Conservation (phyloP, 805 yeast species). For the Debaryomyces hansenii region DNA sequence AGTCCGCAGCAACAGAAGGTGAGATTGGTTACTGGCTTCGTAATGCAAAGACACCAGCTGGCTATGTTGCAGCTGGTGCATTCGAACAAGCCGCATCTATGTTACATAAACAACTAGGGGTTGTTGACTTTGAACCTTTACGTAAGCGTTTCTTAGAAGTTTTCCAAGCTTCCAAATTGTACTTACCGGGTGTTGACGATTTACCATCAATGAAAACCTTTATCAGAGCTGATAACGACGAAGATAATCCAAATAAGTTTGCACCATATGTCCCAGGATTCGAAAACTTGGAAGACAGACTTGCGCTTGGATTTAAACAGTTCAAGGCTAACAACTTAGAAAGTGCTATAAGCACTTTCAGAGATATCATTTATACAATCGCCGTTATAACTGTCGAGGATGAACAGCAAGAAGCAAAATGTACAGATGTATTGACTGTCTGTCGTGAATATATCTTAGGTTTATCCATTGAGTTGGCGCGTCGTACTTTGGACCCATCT, state of each 20-base stretch:
- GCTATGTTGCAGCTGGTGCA: conserved; percentile 93
- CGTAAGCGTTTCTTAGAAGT: conserved; percentile 80
- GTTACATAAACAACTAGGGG: conserved; percentile 85
- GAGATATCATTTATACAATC: conserved; percentile 74
- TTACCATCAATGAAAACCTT: conserved; percentile 68
- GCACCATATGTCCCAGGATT: conserved; percentile 75
- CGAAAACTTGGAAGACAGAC: conserved; percentile 58
- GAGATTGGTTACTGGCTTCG: conserved; percentile 83
- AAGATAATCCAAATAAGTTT: conserved; percentile 47
- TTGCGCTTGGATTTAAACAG: conserved; percentile 73
- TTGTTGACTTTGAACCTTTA: conserved; percentile 83
- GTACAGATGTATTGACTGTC: conserved; percentile 64
- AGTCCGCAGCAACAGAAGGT: conserved; percentile 42
- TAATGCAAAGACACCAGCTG: conserved; percentile 86
- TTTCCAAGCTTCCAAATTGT: conserved; percentile 76
- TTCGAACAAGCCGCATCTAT: conserved; percentile 95
- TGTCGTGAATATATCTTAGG: conserved; percentile 93
- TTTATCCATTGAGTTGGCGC: conserved; percentile 82
- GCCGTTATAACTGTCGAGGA: conserved; percentile 69
- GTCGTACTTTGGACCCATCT: conserved; percentile 74
- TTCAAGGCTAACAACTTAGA: conserved; percentile 84
- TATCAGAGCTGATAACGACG: conserved; percentile 64
- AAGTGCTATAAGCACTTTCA: conserved; percentile 77
- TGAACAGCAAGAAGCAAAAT: conserved; percentile 75
- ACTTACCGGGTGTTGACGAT: conserved; percentile 71